These are phyloP conservation scores for Pythium phragmiticola DNA, from an alignment of 352 stramenopile genomes.

Conservation along the genomic window DNA sequence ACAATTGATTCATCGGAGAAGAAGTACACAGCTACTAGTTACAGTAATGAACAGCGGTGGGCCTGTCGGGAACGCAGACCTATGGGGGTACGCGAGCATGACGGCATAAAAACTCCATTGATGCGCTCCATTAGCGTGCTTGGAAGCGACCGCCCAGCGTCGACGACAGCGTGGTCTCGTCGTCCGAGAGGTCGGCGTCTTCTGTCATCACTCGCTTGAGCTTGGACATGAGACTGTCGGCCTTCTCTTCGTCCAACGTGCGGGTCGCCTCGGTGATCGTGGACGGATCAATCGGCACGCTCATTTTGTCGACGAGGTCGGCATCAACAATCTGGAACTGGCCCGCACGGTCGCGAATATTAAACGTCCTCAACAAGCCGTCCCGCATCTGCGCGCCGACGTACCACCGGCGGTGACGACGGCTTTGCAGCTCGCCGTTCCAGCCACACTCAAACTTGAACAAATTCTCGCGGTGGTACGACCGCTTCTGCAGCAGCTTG, in stretches of 20 bases:
- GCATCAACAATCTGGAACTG: slow-evolving; percentile 66
- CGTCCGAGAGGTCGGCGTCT: slow-evolving; percentile 16
- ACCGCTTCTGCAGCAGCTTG: slow-evolving; percentile 38
- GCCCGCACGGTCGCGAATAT: slow-evolving; percentile 49
- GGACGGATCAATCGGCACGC: slow-evolving; percentile 30
- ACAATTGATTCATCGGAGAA: no score
- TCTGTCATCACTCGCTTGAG: slow-evolving; percentile 23
- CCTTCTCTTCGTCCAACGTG: slow-evolving; percentile 10
- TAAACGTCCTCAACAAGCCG: slow-evolving; percentile 62
- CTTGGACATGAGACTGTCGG: slow-evolving; percentile 13
- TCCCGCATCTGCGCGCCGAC: slow-evolving; percentile 65
- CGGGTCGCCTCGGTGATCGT: slow-evolving; percentile 15
- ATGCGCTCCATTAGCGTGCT: background rate
- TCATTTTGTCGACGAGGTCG: slow-evolving; percentile 45
- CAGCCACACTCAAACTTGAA: slow-evolving; percentile 73
- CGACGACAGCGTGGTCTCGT: slow-evolving; percentile 18
- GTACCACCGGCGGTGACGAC: slow-evolving; percentile 65
- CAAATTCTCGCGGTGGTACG: slow-evolving; percentile 57
- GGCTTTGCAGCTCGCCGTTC: slow-evolving; percentile 69
- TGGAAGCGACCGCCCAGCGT: slow-evolving; percentile 8
- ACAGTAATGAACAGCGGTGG: no score
- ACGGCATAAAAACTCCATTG: no score
- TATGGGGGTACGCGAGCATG: no score
- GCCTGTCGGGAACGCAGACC: no score
- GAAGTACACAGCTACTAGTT: no score